Base-by-base conservation (phyloP, 176 grass and related monocot species). In the Raddia distichophylla region DNA sequence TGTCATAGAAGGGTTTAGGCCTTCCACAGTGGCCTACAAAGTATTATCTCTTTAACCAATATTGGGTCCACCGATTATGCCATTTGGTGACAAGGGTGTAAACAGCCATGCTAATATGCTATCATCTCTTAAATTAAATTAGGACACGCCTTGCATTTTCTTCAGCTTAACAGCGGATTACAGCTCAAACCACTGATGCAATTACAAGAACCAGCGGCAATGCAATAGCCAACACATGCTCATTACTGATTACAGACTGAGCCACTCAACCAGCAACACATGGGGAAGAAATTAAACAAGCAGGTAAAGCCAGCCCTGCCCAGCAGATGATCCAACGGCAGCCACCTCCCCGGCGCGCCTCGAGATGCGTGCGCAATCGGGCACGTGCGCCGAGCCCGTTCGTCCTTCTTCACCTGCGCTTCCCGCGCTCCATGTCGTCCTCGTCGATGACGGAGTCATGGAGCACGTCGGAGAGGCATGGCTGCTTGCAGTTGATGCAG, bases 401-500 rank as follows among this genome's bases (percentile, higher is more conserved):
- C 17, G 32, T 51, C 13, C 13, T 8, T 18, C 67, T 57, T 80
- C 69, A 90, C 73, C 67, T 81, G 52, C 60, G 60, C 78, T 72
- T 78, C 54, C 72, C 62, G 67, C 57, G 84, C 65, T 86, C 81
- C 58, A 73, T 84, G 49, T 84, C 77, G 43, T 44, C 74, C 54
- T 7, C 60, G 58, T 1, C 34, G 60, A 46, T 37, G 40, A 46
- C 48, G 40, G 3, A 64, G 77, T 62, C 66, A 55, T 62, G 67
- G 81, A 90, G 80, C 47, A 93, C 63, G 84, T 90, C 76, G 10
- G 85, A 77, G 27, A 90, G 83, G 80, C 72, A 73, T 11, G 83
- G 81, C 52, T 90, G 88, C 67, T 90, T 93, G 87, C 91, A 93
- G 65, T 84, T 93, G 80, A 89, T 83, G 76, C 91, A 93, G 60